Conservation (phyloP, 495 filamentous ascomycete genomes). For the Neurospora sp. region DNA sequence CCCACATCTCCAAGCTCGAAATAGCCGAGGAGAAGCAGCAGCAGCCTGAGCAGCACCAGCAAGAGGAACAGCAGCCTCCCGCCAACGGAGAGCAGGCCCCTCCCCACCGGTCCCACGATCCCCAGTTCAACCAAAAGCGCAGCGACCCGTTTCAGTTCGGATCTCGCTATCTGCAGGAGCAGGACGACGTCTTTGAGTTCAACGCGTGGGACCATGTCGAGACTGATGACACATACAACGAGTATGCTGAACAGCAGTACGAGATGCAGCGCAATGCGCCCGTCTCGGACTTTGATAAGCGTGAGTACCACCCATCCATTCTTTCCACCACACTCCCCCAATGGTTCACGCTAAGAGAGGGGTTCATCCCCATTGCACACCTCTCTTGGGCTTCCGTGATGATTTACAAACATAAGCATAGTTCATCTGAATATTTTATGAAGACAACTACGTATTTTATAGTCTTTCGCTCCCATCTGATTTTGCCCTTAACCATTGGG, state of each 20-base stretch:
- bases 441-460: conserved; percentile 42
- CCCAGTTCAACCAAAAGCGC: conserved; percentile 60
- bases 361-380: neutral
- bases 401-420: conserved; percentile 49
- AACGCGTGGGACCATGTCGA: conserved; percentile 98
- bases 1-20: conserved; percentile 20
- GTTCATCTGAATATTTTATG: conserved; percentile 48
- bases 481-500: conserved; percentile 9
- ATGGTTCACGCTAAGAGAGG: neutral
- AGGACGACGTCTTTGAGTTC: conserved; percentile 85
- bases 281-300: conserved; percentile 78
- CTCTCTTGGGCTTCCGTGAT: conserved; percentile 32
- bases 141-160: conserved; percentile 93
- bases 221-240: conserved; percentile 71
- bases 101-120: conserved; percentile 46
- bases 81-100: too few species aligned
- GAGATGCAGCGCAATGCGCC: conserved; percentile 70
- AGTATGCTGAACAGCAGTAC: conserved; percentile 73
- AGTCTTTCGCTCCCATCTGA: conserved; percentile 62
- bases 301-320: conserved; percentile 27
- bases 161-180: conserved; percentile 68
- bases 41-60: conserved; percentile 2
- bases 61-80: conserved; percentile 12
- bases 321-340: neutral
- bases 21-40: conserved; percentile 12